These are phyloP conservation scores for Fraxinus greggii DNA, from an alignment of 305 asterid species.

Conservation along the genomic window DNA sequence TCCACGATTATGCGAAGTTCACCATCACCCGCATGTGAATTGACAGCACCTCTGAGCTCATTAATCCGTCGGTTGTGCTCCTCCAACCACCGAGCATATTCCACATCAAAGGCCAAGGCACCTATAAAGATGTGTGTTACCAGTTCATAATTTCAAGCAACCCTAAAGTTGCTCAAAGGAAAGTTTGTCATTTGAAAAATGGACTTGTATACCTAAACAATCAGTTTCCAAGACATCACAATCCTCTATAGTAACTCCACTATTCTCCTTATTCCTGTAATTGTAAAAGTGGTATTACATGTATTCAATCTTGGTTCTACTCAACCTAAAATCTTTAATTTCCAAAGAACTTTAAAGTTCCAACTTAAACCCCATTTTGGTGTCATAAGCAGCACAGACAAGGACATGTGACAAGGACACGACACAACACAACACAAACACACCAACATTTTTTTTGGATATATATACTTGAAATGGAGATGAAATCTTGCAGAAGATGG, in stretches of 20 bases:
- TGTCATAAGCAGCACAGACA: not conserved
- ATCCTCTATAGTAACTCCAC: not conserved
- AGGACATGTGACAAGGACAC: not conserved
- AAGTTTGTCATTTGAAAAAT: not conserved
- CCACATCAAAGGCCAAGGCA: constrained; percentile 1
- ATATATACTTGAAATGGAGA: not conserved
- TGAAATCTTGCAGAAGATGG: not conserved
- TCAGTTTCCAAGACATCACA: not conserved
- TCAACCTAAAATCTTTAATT: not conserved
- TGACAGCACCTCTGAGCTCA: not conserved
- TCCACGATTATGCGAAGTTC: not conserved
- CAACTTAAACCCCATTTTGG: not conserved
- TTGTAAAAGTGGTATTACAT: not conserved
- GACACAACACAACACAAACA: not conserved
- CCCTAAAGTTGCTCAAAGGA: not conserved
- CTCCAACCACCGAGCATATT: not conserved
- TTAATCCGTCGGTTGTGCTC: constrained; percentile 3
- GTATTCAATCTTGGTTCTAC: not conserved
- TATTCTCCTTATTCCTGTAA: not conserved
- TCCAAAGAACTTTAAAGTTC: not conserved
- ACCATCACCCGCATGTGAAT: not conserved
- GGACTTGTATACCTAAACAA: not conserved
- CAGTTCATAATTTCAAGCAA: not conserved
- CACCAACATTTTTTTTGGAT: not conserved
- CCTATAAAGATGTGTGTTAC: not conserved